Percentiles rank a stretch among this genome's conserved stretches.
These are phyloP conservation scores for Nakazawaea anatomiae DNA, from an alignment of 805 yeast species.

Conservation along the genomic window DNA sequence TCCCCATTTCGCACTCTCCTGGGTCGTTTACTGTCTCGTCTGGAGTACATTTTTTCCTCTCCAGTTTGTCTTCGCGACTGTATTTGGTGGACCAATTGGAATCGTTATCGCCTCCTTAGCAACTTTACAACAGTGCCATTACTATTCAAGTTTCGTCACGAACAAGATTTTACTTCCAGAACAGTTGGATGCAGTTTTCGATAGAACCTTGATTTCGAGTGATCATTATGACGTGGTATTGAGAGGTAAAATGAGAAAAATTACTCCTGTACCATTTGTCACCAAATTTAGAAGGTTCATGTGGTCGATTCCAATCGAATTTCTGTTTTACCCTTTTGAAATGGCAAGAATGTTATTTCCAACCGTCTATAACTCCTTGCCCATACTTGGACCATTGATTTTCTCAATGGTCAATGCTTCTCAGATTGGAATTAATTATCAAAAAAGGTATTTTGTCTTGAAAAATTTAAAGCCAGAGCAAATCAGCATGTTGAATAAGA, in stretches of 20 bases:
- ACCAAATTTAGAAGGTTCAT: constrained; percentile 22
- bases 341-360: constrained; percentile 1
- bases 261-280: constrained; percentile 24
- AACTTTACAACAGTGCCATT: constrained; percentile 10
- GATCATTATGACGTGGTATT: constrained; percentile 27
- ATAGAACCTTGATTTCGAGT: constrained; percentile 28
- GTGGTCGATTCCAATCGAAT: constrained; percentile 19
- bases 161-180: constrained; percentile 6
- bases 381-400: constrained; percentile 26
- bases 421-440: constrained; percentile 20
- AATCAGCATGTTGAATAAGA: constrained; percentile 25
- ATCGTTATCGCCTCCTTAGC: constrained; percentile 1
- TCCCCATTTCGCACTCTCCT: constrained; percentile 8
- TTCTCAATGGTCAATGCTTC: constrained; percentile 21
- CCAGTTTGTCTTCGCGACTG: constrained; percentile 3
- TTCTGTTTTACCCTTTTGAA: constrained; percentile 3
- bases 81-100: constrained; percentile 10
- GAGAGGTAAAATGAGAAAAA: constrained; percentile 23
- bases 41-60: constrained; percentile 7
- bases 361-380: constrained; percentile 14
- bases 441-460: constrained; percentile 21
- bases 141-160: constrained; percentile 9
- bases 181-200: constrained; percentile 20
- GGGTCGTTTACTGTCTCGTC: background rate
- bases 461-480: constrained; percentile 27